phyloP scores from a whole-genome alignment of 192 early-diverging fungal genomes.

The Chytriomyces sp. region DNA sequence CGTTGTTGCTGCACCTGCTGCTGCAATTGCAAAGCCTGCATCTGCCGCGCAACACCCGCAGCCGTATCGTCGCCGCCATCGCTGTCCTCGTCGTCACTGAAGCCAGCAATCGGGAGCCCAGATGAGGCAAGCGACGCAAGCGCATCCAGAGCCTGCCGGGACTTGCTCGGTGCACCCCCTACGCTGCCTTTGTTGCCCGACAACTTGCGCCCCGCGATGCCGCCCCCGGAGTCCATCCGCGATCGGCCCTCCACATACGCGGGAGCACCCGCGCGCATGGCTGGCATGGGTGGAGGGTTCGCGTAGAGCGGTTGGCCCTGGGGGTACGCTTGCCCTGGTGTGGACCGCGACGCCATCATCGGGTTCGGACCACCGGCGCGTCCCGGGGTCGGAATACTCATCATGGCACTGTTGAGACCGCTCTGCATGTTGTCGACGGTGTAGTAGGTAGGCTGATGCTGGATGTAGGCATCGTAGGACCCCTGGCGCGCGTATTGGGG shows the following conservation, averaged over 20 bases:
- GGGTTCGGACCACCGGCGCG: no score
- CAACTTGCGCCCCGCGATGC: not conserved
- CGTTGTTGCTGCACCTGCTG: not conserved
- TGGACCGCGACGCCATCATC: not conserved
- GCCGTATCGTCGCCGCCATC: constrained; percentile 1
- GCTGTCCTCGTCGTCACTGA: constrained; percentile 25
- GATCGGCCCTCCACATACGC: not conserved
- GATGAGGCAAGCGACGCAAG: not conserved
- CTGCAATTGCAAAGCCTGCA: not conserved
- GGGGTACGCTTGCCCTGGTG: not conserved
- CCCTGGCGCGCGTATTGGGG: no score
- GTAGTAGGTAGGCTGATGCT: no score
- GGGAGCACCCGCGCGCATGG: not conserved
- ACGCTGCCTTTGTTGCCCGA: not conserved
- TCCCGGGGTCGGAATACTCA: no score
- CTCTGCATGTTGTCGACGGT: no score
- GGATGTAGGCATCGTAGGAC: no score
- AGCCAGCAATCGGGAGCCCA: constrained; percentile 19
- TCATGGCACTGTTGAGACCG: no score
- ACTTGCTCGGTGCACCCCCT: not conserved
- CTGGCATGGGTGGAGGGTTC: not conserved
- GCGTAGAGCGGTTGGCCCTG: no score
- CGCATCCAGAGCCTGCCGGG: not conserved
- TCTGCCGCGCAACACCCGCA: not conserved
- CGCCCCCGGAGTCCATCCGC: not conserved